phyloP scores from a whole-genome alignment of 75 land plant genomes.

The Pseudotsuga menziesii region DNA sequence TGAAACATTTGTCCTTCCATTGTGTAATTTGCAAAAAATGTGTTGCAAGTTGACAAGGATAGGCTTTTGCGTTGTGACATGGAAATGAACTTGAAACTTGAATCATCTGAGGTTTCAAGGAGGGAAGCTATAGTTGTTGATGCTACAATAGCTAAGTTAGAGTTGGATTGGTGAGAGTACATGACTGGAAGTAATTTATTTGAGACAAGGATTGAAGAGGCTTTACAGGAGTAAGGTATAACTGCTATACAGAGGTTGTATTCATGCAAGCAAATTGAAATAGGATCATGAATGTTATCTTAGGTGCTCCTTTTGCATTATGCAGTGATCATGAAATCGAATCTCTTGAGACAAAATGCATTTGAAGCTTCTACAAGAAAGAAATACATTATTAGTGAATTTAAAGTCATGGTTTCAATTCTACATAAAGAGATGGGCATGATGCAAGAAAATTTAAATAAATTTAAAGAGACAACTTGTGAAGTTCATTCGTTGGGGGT shows the following conservation, averaged over 20 bases:
- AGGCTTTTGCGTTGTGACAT: no score
- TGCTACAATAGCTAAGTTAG: no score
- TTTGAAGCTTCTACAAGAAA: constrained; percentile 42
- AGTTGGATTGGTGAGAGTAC: constrained; percentile 29
- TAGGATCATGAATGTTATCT: background rate
- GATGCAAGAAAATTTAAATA: constrained; percentile 75
- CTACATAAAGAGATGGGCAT: constrained; percentile 72
- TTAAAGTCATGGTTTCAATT: constrained; percentile 75
- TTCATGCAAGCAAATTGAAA: constrained; percentile 3
- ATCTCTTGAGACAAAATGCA: constrained; percentile 1
- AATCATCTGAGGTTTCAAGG: no score
- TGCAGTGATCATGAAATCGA: background rate
- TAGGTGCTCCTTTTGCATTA: constrained; percentile 5
- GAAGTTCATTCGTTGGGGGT: constrained; percentile 72
- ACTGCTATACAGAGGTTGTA: background rate
- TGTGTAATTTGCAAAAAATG: no score
- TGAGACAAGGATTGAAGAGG: constrained; percentile 63
- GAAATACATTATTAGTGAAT: constrained; percentile 74
- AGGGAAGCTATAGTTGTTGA: no score
- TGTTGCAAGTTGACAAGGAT: no score
- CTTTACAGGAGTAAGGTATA: constrained; percentile 69
- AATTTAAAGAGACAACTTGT: constrained; percentile 72
- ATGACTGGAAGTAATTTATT: constrained; percentile 46
- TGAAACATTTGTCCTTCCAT: no score
- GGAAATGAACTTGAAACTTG: no score